Base-by-base conservation (phyloP, 805 yeast species). In the Metschnikowia lachancei region DNA sequence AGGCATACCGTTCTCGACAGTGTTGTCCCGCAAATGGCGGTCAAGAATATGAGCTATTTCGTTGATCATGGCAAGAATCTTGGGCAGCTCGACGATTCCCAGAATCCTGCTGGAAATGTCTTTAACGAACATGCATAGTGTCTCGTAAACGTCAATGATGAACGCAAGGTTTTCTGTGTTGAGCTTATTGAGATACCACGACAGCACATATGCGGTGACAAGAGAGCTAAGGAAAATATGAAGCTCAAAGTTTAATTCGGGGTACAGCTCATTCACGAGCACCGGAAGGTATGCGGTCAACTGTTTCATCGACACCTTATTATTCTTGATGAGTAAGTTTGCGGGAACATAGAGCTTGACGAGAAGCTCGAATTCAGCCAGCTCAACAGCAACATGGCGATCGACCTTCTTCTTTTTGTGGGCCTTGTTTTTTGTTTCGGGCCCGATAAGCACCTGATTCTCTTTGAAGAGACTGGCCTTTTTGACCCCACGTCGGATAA, bases 381-480 rank as follows among this genome's bases (percentile, higher is more conserved):
- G 83, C 61, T 80, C 43, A 67, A 80, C 24, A 54, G 67, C 26
- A 70, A 73, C 45, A 65, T 80, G 22, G 18, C 58, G 52, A n/a
- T 50, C 55, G 32, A 37, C 42, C 26, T 38, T 50, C 41, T 42
- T 49, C 17, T 41, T 43, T 13, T 33, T 24, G n/a, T 28, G 33
- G 3, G 46, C 14, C n/a, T 44, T 35, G 11, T 35, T 28, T n/a
- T 29, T 29, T 2, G 32, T 24, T 19, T 48, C 52, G 10, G 36
- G 40, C 10, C 47, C 42, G 19, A 50, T 45, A 17, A 45, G 47
- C 14, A 46, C 54, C 26, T 50, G 54, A 34, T 32, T 51, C 14
- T 45, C 49, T 24, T 54, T 54, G 28, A 52, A 48, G 19, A 33
- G 39, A 17, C 26, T 38, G 12, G 49, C 32, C 22, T 45, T 49